phyloP scores from a whole-genome alignment of 768 basidiomycete species.

The Postia placenta region DNA sequence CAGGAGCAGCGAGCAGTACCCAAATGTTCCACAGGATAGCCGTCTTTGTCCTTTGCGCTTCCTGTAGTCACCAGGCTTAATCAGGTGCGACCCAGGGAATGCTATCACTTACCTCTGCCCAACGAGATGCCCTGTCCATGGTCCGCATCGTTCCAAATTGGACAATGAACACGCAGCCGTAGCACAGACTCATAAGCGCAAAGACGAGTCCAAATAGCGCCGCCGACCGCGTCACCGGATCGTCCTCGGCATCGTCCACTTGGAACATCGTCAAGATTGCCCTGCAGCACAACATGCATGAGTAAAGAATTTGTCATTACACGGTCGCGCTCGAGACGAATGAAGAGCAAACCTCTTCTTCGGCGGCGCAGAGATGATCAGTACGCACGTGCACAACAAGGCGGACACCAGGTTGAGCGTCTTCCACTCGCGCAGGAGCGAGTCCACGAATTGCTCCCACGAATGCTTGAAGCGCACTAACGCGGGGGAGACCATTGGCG shows the following conservation, averaged over 20 bases:
- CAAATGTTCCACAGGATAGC: constrained; percentile 60
- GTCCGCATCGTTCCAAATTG: constrained; percentile 68
- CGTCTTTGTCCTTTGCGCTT: constrained; percentile 46
- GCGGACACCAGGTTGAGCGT: constrained; percentile 72
- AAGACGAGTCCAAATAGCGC: constrained; percentile 62
- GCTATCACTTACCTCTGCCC: constrained; percentile 50
- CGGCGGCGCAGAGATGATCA: constrained; percentile 3
- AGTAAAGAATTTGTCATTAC: neutral
- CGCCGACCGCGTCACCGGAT: constrained; percentile 56
- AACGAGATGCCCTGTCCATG: constrained; percentile 64
- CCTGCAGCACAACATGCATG: constrained; percentile 18
- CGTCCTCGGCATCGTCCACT: constrained; percentile 38
- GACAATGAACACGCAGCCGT: constrained; percentile 70
- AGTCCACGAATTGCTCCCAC: constrained; percentile 71
- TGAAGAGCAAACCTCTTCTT: neutral
- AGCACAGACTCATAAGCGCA: constrained; percentile 64
- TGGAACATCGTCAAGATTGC: constrained; percentile 71
- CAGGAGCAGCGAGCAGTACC: constrained; percentile 62
- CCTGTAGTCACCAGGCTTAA: constrained; percentile 33
- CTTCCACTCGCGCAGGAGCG: constrained; percentile 70
- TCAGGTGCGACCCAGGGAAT: neutral
- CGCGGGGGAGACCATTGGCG: constrained; percentile 52
- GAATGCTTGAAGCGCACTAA: constrained; percentile 55
- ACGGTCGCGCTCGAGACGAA: neutral
- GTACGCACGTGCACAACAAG: constrained; percentile 42